Base-by-base conservation (phyloP, 129 eudicot species). In the Tagetes erecta region DNA sequence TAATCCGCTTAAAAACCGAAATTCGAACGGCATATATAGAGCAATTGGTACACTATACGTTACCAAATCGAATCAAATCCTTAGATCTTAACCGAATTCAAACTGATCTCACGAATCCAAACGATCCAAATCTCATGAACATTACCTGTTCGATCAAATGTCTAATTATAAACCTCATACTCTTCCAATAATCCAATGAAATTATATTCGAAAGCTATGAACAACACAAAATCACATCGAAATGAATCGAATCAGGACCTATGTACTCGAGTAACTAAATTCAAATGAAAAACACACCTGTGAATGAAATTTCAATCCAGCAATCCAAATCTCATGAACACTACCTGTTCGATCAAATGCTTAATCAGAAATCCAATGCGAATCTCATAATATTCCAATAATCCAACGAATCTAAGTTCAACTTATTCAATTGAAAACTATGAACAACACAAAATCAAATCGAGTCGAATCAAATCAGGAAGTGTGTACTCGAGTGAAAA, bases 331-430 rank as follows among this genome's bases (percentile, higher is more conserved):
- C 27, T 20, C 27, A 20, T 20, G 27, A 20, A 20, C 27, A 20
- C 27, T 20, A 69, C 83, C 78, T 72, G 82, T 63, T 64, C 60
- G 58, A 78, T 78, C 39, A 51, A 78, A 78, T 70, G 66, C 40
- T 42, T 38, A 53, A 72, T 62, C 65, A 71, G 71, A 62, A 62
- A 40, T 12, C 31, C 12, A 62, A 49, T 6, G 8, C 1, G 11
- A 49, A 74, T 12, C 63, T 76, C 68, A 67, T 41, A 31, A 42
- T 13, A 3, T 31, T 68, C 20, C 11, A 40, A 41, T 1, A 8
- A 68, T 68, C 20, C 6, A 40, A 41, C 0, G 27, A 68, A 69
- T 5, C 44, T 2, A 31, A 53, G 36, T 7, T 59, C 10, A 33
- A 13, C 52, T 66, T 30, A 75, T 38, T 50, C n/a, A 31, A 38